Conservation (phyloP, 2,329 filamentous ascomycete species). For the Botrytis porri region DNA sequence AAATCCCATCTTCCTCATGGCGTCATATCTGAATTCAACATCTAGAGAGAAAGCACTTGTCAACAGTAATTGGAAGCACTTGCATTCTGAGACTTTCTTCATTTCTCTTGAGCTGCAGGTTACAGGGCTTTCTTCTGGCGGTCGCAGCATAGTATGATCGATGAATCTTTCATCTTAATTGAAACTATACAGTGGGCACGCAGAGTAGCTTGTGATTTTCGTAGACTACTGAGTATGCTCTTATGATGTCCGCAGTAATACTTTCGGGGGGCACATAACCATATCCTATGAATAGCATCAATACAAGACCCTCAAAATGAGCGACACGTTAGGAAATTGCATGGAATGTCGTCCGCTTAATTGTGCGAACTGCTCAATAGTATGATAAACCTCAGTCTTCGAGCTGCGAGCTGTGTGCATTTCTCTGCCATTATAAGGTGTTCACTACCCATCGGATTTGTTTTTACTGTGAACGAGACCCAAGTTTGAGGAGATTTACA, state of each 20-base stretch:
- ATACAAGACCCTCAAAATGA: not conserved
- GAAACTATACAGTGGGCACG: not conserved
- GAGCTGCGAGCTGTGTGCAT: not conserved
- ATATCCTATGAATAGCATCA: not conserved
- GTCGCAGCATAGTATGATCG: not conserved
- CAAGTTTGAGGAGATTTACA: not conserved
- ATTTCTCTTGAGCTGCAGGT: not conserved
- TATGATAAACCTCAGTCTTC: not conserved
- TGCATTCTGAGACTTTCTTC: not conserved
- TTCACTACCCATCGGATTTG: not conserved
- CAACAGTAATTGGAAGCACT: not conserved
- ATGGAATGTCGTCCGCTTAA: not conserved
- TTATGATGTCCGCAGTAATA: too few relatives aligned
- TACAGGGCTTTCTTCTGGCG: not conserved
- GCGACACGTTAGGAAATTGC: not conserved
- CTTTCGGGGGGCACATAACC: not conserved
- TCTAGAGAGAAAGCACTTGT: not conserved
- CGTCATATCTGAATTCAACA: not conserved
- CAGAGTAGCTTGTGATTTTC: too few relatives aligned
- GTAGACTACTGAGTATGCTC: not conserved
- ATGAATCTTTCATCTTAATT: not conserved
- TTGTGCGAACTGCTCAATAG: too few relatives aligned
- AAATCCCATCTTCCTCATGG: not conserved
- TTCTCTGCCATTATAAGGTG: not conserved
- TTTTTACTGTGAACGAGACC: not conserved